These are phyloP conservation scores for Neodidymelliopsis sp. DNA, from an alignment of 2,329 filamentous ascomycete genomes.

Conservation along the genomic window DNA sequence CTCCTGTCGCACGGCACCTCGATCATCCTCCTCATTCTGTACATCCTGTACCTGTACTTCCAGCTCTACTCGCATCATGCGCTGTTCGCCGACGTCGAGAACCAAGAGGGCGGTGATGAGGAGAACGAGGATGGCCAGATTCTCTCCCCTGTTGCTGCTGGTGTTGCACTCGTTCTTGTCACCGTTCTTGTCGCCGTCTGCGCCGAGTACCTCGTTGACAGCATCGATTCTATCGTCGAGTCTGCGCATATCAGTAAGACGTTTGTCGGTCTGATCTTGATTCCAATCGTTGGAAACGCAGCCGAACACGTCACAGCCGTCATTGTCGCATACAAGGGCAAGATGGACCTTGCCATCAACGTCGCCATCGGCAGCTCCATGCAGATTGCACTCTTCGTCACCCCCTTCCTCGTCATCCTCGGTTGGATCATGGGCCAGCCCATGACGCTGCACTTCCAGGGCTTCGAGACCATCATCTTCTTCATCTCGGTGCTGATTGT, in stretches of 20 bases:
- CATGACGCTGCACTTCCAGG: slow-evolving; percentile 80
- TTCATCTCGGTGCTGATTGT: slow-evolving; percentile 86
- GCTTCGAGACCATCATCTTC: slow-evolving; percentile 87
- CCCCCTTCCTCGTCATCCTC: slow-evolving; percentile 64
- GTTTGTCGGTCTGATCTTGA: slow-evolving; percentile 64
- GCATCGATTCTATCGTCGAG: slow-evolving; percentile 62
- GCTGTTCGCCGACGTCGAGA: slow-evolving; percentile 55
- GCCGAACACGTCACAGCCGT: slow-evolving; percentile 64
- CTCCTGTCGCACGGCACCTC: slow-evolving; percentile 61
- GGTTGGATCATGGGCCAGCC: slow-evolving; percentile 62
- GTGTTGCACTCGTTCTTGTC: slow-evolving; percentile 56
- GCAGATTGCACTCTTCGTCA: slow-evolving; percentile 66
- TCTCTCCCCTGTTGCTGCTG: slow-evolving; percentile 55
- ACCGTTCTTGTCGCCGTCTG: slow-evolving; percentile 60
- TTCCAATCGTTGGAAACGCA: slow-evolving; percentile 65
- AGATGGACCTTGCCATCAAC: slow-evolving; percentile 65
- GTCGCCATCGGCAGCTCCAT: slow-evolving; percentile 63
- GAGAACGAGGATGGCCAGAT: slow-evolving; percentile 50
- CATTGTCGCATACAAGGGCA: slow-evolving; percentile 63
- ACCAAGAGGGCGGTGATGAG: slow-evolving; percentile 39
- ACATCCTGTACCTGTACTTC: slow-evolving; percentile 63
- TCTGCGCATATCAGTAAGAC: slow-evolving; percentile 61
- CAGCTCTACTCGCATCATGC: slow-evolving; percentile 60
- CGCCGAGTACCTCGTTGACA: slow-evolving; percentile 63
- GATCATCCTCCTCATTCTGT: slow-evolving; percentile 62